Conservation (phyloP, 768 basidiomycete genomes). For the Boletus sp. region DNA sequence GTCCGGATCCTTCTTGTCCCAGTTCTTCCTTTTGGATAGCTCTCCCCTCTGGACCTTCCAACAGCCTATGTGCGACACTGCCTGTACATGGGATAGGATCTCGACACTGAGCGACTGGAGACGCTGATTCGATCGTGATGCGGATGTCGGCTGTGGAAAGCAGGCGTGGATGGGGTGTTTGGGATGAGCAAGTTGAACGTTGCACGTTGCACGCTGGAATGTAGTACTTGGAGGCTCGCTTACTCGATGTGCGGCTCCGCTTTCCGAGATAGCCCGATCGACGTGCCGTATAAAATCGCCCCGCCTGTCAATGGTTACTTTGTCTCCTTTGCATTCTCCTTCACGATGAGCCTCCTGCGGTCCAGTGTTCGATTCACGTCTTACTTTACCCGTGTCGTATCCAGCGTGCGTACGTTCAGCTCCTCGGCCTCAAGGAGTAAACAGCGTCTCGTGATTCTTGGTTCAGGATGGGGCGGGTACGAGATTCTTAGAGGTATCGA, state of each 20-base stretch:
- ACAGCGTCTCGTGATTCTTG: constrained; percentile 59
- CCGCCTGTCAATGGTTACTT: too few relatives aligned
- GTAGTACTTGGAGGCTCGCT: constrained; percentile 28
- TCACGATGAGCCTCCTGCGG: constrained; percentile 16
- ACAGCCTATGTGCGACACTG: constrained; percentile 37
- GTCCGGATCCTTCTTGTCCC: too few relatives aligned
- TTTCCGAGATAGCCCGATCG: constrained; percentile 19
- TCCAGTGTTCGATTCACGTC: constrained; percentile 4
- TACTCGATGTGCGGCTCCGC: too few relatives aligned
- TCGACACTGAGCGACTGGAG: constrained; percentile 32
- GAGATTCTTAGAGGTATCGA: constrained; percentile 63
- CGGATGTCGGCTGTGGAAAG: constrained; percentile 22
- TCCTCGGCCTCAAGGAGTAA: constrained; percentile 34
- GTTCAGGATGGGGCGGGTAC: constrained; percentile 80
- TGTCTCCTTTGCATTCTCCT: not conserved
- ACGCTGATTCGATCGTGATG: constrained; percentile 34
- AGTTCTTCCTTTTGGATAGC: constrained; percentile 35
- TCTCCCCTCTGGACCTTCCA: constrained; percentile 32
- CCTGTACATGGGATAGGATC: constrained; percentile 44
- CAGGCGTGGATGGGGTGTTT: constrained; percentile 33
- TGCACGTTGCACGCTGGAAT: too few relatives aligned
- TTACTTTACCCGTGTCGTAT: not conserved
- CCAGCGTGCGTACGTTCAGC: constrained; percentile 35
- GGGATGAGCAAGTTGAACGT: constrained; percentile 32
- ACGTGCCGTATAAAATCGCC: too few relatives aligned